A percentile compares a stretch with the other conserved stretches of the same genome.
Evolutionary conservation across 2,329 filamentous ascomycete genomes (phyloP).

Genomic region (Xylogone sp.): DNA sequence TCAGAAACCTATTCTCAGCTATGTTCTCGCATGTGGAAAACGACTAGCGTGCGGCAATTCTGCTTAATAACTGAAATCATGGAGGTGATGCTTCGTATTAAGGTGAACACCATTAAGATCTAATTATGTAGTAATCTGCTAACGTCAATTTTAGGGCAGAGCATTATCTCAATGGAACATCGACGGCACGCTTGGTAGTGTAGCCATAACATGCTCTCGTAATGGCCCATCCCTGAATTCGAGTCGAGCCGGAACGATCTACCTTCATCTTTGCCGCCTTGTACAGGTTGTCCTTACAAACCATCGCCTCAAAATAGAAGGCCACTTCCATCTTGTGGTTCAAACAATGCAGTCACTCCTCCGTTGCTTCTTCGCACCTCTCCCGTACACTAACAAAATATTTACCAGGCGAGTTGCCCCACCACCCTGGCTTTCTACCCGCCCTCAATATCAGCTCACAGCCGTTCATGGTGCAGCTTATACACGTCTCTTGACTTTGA

Average conservation of each 20-base stretch:
- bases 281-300: slow-evolving; percentile 54
- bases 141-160: slow-evolving; percentile 15
- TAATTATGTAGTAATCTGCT: background rate
- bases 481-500: slow-evolving; percentile 52
- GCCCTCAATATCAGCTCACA: slow-evolving; percentile 23
- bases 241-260: slow-evolving; percentile 20
- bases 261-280: slow-evolving; percentile 41
- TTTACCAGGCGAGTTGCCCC: slow-evolving; percentile 18
- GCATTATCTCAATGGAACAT: slow-evolving; percentile 29
- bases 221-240: slow-evolving; percentile 17
- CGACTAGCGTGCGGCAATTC: slow-evolving; percentile 21
- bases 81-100: slow-evolving; percentile 27
- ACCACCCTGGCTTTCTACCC: slow-evolving; percentile 33
- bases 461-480: slow-evolving; percentile 46
- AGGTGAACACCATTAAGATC: slow-evolving; percentile 15
- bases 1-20: slow-evolving; percentile 21
- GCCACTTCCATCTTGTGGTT: slow-evolving; percentile 57
- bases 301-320: slow-evolving; percentile 57
- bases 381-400: slow-evolving; percentile 22
- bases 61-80: slow-evolving; percentile 25
- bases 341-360: slow-evolving; percentile 53
- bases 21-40: slow-evolving; percentile 16
- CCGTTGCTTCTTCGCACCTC: slow-evolving; percentile 42
- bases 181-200: slow-evolving; percentile 27
- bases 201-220: slow-evolving; percentile 27